These are phyloP conservation scores for Talaromyces proteolyticus DNA, from an alignment of 495 filamentous ascomycete genomes.

Conservation along the genomic window DNA sequence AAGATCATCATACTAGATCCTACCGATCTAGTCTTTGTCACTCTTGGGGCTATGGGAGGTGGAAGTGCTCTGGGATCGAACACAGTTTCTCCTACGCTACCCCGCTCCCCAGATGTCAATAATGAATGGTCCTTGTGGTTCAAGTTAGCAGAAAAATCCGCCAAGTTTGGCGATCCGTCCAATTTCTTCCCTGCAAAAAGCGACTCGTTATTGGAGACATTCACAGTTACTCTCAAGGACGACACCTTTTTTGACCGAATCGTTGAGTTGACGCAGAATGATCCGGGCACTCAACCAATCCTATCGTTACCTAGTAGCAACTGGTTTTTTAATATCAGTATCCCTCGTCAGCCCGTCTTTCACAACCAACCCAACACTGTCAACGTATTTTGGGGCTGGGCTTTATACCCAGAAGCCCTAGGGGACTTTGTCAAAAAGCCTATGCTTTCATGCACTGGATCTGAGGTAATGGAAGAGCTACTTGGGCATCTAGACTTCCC, in stretches of 20 bases:
- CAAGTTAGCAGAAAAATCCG: conserved; percentile 12
- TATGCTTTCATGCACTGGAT: conserved; percentile 29
- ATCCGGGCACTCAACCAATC: conserved; percentile 24
- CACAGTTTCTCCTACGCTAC: conserved; percentile 10
- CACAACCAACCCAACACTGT: conserved; percentile 19
- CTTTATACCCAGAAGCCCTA: conserved; percentile 14
- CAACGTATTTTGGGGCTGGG: conserved; percentile 32
- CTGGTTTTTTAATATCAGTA: conserved; percentile 29
- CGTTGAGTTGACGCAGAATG: conserved; percentile 19
- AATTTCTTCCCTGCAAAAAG: conserved; percentile 24
- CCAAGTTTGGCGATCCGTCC: conserved; percentile 27
- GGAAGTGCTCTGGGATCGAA: conserved; percentile 20
- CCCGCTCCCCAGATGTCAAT: conserved; percentile 10
- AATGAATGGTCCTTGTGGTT: conserved; percentile 26
- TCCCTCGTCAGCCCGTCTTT: conserved; percentile 33
- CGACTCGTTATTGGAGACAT: conserved; percentile 27
- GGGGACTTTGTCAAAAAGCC: conserved; percentile 33
- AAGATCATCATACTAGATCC: conserved; percentile 10
- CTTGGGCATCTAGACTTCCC: conserved; percentile 23
- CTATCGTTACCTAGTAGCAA: conserved; percentile 27
- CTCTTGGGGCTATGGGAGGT: conserved; percentile 21
- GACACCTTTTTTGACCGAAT: conserved; percentile 21
- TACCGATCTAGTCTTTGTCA: conserved; percentile 25
- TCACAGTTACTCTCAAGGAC: conserved; percentile 31
- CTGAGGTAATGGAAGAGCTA: conserved; percentile 31